phyloP scores from a whole-genome alignment of 805 yeast genomes.

The Cephaloascus albidus region DNA sequence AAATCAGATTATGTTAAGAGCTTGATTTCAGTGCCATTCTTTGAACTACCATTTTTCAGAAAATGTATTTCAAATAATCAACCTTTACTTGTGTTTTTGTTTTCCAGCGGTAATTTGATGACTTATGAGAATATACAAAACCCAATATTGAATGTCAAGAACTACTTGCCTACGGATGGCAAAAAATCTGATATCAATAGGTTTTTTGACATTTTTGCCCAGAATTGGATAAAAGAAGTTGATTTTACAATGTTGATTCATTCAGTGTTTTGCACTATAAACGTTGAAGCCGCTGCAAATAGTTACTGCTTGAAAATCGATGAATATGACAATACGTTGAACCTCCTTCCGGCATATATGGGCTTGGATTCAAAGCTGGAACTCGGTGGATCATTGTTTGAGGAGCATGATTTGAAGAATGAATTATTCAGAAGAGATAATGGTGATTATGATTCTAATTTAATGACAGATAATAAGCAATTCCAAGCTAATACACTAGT shows the following conservation, averaged over 20 bases:
- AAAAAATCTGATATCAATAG: constrained; percentile 5
- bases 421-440: neutral
- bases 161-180: constrained; percentile 8
- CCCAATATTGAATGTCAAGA: constrained; percentile 13
- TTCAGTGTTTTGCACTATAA: constrained; percentile 34
- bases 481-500: too few relatives aligned
- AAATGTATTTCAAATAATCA: constrained; percentile 9
- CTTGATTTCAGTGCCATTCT: neutral
- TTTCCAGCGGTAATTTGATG: constrained; percentile 13
- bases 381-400: neutral
- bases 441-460: neutral
- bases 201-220: constrained; percentile 33
- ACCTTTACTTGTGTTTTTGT: constrained; percentile 29
- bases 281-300: constrained; percentile 6
- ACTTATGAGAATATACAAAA: constrained; percentile 1
- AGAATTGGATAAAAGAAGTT: constrained; percentile 24
- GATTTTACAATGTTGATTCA: constrained; percentile 22
- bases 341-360: constrained; percentile 12
- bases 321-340: constrained; percentile 17
- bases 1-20: neutral
- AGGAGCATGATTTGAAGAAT: neutral
- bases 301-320: constrained; percentile 31
- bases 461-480: too few relatives aligned
- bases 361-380: constrained; percentile 1
- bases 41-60: constrained; percentile 17